phyloP scores from a whole-genome alignment of 148 eudicot species.

The Limonium bicolor region DNA sequence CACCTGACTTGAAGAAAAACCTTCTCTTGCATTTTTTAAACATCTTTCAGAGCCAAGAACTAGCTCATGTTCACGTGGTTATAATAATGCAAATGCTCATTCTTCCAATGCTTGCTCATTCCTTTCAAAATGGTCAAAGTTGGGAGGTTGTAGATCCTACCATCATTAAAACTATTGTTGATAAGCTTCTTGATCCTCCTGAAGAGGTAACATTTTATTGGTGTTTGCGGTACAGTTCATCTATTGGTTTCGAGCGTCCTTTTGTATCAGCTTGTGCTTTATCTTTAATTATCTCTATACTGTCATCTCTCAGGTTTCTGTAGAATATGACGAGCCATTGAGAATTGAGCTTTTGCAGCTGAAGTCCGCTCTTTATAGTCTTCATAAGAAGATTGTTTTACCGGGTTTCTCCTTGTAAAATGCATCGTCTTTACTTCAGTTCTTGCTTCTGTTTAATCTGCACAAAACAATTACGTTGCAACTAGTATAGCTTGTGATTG shows the following conservation, averaged over 20 bases:
- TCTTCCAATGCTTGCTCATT: constrained; percentile 96
- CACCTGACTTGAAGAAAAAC: constrained; percentile 74
- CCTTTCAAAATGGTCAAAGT: constrained; percentile 89
- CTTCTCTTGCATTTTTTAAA: constrained; percentile 82
- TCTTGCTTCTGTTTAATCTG: too few relatives aligned
- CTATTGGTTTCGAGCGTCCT: too few relatives aligned
- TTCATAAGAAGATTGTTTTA: too few relatives aligned
- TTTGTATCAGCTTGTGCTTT: neutral
- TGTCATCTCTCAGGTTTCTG: constrained; percentile 1
- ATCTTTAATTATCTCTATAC: neutral
- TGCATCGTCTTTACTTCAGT: too few relatives aligned
- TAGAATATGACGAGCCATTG: constrained; percentile 4
- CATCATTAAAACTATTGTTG: constrained; percentile 77
- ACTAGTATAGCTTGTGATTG: too few relatives aligned
- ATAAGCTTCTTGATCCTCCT: constrained; percentile 93
- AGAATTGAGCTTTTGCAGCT: constrained; percentile 6
- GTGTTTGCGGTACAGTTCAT: too few relatives aligned
- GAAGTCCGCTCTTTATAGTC: too few relatives aligned
- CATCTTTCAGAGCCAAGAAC: constrained; percentile 74
- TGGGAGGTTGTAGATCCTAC: constrained; percentile 94
- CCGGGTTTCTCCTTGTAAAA: too few relatives aligned
- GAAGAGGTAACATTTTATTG: constrained; percentile 65
- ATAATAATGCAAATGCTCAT: constrained; percentile 96
- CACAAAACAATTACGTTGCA: too few relatives aligned
- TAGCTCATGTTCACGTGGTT: constrained; percentile 82